phyloP scores from a whole-genome alignment of 768 basidiomycete species.

The Suillus luteus region DNA sequence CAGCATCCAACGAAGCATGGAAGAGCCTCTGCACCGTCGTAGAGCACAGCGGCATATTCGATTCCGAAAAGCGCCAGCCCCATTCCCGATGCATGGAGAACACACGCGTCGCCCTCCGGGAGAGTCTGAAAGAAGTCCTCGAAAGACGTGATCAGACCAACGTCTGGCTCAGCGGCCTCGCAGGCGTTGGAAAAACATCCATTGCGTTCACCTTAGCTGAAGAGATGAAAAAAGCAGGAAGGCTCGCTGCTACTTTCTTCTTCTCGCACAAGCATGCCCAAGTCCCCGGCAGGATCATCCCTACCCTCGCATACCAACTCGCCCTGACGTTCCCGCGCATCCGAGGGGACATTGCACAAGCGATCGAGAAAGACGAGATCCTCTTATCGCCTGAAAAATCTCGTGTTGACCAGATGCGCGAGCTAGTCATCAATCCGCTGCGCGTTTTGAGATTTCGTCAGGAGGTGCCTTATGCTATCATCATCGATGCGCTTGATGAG shows the following conservation, averaged over 20 bases:
- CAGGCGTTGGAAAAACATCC: not conserved
- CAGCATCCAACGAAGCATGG: not conserved
- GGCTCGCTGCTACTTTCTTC: slow-evolving; percentile 23
- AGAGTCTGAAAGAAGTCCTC: not conserved
- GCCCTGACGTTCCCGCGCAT: slow-evolving; percentile 15
- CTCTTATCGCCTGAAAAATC: slow-evolving; percentile 5
- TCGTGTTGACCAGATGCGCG: slow-evolving; percentile 14
- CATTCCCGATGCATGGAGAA: slow-evolving; percentile 2
- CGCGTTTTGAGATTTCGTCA: slow-evolving; percentile 4
- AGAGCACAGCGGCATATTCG: not conserved
- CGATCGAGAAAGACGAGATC: slow-evolving; percentile 15
- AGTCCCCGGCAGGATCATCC: slow-evolving; percentile 10
- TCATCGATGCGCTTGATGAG: slow-evolving; percentile 13
- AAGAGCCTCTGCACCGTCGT: not conserved
- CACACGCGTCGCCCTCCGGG: not conserved
- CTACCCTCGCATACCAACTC: slow-evolving; percentile 22
- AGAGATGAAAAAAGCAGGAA: slow-evolving; percentile 10
- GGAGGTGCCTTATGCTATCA: slow-evolving; percentile 8
- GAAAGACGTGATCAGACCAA: not conserved
- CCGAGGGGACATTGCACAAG: slow-evolving; percentile 13
- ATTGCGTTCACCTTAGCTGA: not conserved
- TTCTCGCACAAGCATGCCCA: slow-evolving; percentile 17
- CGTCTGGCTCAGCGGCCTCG: not conserved
- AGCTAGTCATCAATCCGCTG: slow-evolving; percentile 19
- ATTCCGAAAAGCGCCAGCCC: not conserved